Evolutionary conservation across 2,329 filamentous ascomycete genomes (phyloP), one percentile per base, ranked within the genome.

Genomic region (Kalmusia sp.): DNA sequence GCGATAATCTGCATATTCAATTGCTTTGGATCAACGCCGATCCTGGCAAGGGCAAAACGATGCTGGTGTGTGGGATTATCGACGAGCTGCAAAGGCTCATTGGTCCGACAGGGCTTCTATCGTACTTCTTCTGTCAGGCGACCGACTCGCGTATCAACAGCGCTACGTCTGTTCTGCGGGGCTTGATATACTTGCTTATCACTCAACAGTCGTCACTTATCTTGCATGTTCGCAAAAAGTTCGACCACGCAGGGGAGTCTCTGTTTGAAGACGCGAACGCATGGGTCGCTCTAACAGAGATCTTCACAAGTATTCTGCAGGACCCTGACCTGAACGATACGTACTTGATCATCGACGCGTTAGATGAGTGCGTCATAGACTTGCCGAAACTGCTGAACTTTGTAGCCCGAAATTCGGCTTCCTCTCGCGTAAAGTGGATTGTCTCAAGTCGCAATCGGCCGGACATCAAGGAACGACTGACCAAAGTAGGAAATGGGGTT

Each of bases 111-210:
- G 3, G 6, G 4, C 27, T 14, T 22, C 22, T 44, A 31, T 8
- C 40, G 12, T 43, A 43, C 27, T 44, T 44, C 15, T 44, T 44
- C 39, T 43, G 39, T 9, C 39, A 43, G 9, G 39, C 25, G 8
- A 19, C 39, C 9, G n/a, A n/a, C n/a, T n/a, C n/a, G n/a, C n/a
- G n/a, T n/a, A n/a, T n/a, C n/a, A n/a, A n/a, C n/a, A n/a, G n/a
- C n/a, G n/a, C n/a, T n/a, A n/a, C n/a, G n/a, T n/a, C n/a, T n/a
- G n/a, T n/a, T n/a, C n/a, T n/a, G 39, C 25, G 39, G 4, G 39
- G 39, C 4, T 27, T 43, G 8, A 6, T 43, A 11, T 43, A 43
- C 8, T 8, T 31, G 39, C 39, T 43, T 43, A 27, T 43, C 7
- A 21, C 3, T n/a, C 39, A 43, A 8, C 25, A 21, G 25, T 27